Base-by-base conservation (phyloP, 345 rosid genomes). In the Ceriops zippeliana region DNA sequence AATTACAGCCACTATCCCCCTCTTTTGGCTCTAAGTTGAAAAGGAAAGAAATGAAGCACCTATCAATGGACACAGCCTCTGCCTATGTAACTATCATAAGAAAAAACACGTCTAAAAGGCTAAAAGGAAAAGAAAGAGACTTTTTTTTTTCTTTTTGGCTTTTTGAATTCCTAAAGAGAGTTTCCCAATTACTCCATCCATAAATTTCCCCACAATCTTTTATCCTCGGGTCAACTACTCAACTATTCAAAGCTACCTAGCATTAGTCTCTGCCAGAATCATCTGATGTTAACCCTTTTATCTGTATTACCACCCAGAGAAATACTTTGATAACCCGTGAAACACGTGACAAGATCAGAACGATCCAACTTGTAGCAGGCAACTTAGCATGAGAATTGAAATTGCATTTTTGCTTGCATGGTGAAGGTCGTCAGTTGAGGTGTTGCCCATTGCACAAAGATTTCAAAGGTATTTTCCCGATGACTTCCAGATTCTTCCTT, bases 401-500 rank as follows among this genome's bases (percentile, higher is more conserved):
- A 60, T 62, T 67, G 73, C 68, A 26, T 66, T 71, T 60, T 13
- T 27, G 56, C 28, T 61, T 60, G 68, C 37, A 31, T 51, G 7
- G 21, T 22, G 27, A 64, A 62, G 61, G 57, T 64, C 57, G 9
- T 42, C 26, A 52, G 49, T 35, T 15, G 28, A 65, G 66, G 34
- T 21, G 38, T 24, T 54, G 24, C 35, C n/a, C 9, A 13, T 32
- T n/a, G 32, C 47, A 58, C 20, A 15, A 17, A 74, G 70, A 66
- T 58, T 65, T 90, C 81, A 93, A 60, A 87, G 77, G 76, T 89
- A 95, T 70, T 91, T 91, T 67, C 99, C 99, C 20, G 99, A 95
- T 68, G 99, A 95, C 82, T 95, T 95, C 99, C 99, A 95, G 46
- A 95, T 95, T 78, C 99, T 83, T 76, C 96, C 99, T 82, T 88